Percentiles rank a stretch among this genome's conserved stretches.
phyloP scores from a whole-genome alignment of 148 eudicot genomes.

The Fagopyrum esculentum region DNA sequence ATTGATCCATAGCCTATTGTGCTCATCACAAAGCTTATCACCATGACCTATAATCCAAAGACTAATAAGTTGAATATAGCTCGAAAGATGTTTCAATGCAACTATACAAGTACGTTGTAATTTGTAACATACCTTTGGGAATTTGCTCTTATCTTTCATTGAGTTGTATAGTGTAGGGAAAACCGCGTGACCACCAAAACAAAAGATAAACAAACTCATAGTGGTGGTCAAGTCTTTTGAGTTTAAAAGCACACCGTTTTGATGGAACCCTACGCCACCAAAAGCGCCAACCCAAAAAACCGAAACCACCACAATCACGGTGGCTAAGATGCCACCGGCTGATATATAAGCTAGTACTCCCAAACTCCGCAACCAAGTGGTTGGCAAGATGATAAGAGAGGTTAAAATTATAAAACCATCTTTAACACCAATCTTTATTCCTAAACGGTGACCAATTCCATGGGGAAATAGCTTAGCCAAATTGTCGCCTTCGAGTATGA shows the following conservation, averaged over 20 bases:
- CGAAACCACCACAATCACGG: conserved; percentile 27
- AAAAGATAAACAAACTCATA: conserved; percentile 44
- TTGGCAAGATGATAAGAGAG: conserved; percentile 39
- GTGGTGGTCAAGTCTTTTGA: conserved; percentile 43
- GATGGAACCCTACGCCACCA: conserved; percentile 48
- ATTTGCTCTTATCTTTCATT: conserved; percentile 44
- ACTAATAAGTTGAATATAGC: background rate
- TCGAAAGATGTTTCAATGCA: conserved; percentile 14
- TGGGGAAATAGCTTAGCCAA: conserved; percentile 32
- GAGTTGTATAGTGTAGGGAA: conserved; percentile 51
- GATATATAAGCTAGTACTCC: conserved; percentile 45
- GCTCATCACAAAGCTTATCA: conserved; percentile 30
- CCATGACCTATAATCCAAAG: conserved; percentile 23
- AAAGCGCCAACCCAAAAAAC: conserved; percentile 38
- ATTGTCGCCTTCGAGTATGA: conserved; percentile 51
- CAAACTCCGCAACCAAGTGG: conserved; percentile 42
- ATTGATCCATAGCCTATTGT: conserved; percentile 35
- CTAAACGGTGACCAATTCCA: background rate
- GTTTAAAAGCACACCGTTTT: conserved; percentile 29
- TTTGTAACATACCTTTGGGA: conserved; percentile 36
- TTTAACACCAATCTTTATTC: background rate
- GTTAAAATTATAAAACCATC: conserved; percentile 25
- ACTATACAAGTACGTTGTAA: background rate
- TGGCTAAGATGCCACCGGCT: conserved; percentile 42
- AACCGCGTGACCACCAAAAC: conserved; percentile 59